A percentile compares a stretch with the other conserved stretches of the same genome.
Evolutionary conservation across 441 rosid genomes (phyloP).

Genomic region (Jatropha podagrica): DNA sequence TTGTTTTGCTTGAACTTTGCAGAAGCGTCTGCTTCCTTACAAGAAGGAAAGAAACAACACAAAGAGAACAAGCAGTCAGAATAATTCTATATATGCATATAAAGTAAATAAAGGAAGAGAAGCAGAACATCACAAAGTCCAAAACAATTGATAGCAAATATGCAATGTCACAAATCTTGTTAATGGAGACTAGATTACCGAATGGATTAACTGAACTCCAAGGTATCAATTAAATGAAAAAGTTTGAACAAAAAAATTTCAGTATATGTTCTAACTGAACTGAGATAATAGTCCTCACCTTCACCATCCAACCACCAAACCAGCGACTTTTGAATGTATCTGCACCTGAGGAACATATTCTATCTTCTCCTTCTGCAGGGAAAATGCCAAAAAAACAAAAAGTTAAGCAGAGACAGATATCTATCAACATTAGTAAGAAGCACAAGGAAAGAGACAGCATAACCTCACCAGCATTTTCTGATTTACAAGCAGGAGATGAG

Average conservation of each 20-base stretch:
- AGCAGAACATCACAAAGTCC: neutral
- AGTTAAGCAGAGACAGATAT: conserved; percentile 6
- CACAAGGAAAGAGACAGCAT: conserved; percentile 5
- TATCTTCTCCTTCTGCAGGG: conserved; percentile 29
- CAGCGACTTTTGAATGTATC: conserved; percentile 42
- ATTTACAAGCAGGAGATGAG: conserved; percentile 25
- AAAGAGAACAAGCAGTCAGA: conserved; percentile 12
- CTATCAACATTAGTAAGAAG: conserved; percentile 11
- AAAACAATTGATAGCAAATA: neutral
- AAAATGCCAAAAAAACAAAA: neutral
- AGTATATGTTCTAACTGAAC: neutral
- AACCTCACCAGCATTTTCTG: conserved; percentile 34
- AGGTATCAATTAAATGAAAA: neutral
- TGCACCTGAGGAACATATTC: conserved; percentile 11
- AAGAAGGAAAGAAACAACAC: conserved; percentile 14
- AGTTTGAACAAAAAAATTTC: too few relatives aligned
- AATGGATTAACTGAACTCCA: neutral
- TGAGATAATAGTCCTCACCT: conserved; percentile 33
- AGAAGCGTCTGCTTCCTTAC: conserved; percentile 40
- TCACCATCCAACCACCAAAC: conserved; percentile 45
- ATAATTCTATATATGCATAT: neutral
- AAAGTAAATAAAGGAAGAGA: neutral
- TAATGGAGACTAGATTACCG: neutral
- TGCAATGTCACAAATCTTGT: neutral
- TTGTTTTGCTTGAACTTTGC: conserved; percentile 25